phyloP scores from a whole-genome alignment of 2,329 filamentous ascomycete genomes.

The Akanthomyces lecanii region DNA sequence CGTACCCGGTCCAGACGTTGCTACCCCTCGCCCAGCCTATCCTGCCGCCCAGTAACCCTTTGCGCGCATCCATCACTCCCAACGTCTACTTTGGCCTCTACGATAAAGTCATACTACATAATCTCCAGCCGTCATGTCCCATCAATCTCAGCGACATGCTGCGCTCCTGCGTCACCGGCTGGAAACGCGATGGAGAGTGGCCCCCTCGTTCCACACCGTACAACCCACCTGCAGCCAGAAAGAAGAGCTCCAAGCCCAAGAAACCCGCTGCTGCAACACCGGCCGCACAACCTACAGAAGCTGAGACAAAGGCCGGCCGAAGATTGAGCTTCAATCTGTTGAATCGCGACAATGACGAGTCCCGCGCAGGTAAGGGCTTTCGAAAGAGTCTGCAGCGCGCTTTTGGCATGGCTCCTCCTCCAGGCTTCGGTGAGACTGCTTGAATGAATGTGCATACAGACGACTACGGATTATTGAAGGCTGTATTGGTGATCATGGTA shows the following conservation, averaged over 20 bases:
- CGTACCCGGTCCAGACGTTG: constrained; percentile 56
- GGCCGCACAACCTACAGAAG: constrained; percentile 20
- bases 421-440: constrained; percentile 15
- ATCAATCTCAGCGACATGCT: constrained; percentile 83
- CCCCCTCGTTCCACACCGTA: constrained; percentile 55
- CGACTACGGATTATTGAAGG: neutral
- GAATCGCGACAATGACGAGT: constrained; percentile 34
- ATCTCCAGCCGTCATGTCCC: constrained; percentile 77
- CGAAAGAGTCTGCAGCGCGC: constrained; percentile 45
- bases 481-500: neutral
- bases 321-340: constrained; percentile 47
- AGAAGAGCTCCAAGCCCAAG: constrained; percentile 39
- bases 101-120: constrained; percentile 79
- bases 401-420: constrained; percentile 34
- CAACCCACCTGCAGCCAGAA: constrained; percentile 32
- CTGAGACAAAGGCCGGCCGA: constrained; percentile 30
- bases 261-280: constrained; percentile 23
- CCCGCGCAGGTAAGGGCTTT: constrained; percentile 36
- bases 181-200: constrained; percentile 94
- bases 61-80: constrained; percentile 72
- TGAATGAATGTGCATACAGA: neutral
- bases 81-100: constrained; percentile 78
- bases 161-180: constrained; percentile 76
- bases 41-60: constrained; percentile 67
- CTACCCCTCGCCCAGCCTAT: constrained; percentile 71